Conservation (phyloP, 2,329 filamentous ascomycete species). For the Alternaria burnsii region DNA sequence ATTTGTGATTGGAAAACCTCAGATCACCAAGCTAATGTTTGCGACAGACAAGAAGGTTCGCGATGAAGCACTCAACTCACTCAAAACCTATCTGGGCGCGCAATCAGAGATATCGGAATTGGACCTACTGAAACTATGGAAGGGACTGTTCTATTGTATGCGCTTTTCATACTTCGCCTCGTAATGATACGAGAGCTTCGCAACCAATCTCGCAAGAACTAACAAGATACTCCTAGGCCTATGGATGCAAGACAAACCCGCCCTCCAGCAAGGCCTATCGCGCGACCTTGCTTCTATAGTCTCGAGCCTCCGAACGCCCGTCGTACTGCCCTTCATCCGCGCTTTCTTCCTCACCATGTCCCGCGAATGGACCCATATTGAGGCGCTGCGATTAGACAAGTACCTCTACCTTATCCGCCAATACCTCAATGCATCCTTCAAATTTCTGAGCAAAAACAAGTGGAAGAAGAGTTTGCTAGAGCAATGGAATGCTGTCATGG, state of each 20-base stretch:
- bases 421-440: slow-evolving; percentile 76
- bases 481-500: slow-evolving; percentile 59
- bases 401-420: slow-evolving; percentile 85
- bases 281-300: slow-evolving; percentile 77
- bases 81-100: slow-evolving; percentile 78
- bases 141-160: slow-evolving; percentile 86
- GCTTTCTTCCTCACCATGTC: slow-evolving; percentile 63
- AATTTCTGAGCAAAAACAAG: slow-evolving; percentile 53
- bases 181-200: not conserved
- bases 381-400: slow-evolving; percentile 77
- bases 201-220: slow-evolving; percentile 9
- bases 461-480: slow-evolving; percentile 53
- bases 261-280: slow-evolving; percentile 86
- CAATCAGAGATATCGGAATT: slow-evolving; percentile 68
- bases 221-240: slow-evolving; percentile 61
- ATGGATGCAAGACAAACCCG: slow-evolving; percentile 91
- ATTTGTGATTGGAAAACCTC: not conserved
- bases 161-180: not conserved
- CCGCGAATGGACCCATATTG: slow-evolving; percentile 61
- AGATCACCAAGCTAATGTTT: slow-evolving; percentile 14
- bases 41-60: slow-evolving; percentile 76
- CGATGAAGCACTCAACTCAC: slow-evolving; percentile 77
- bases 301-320: slow-evolving; percentile 62
- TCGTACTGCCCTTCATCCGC: slow-evolving; percentile 55
- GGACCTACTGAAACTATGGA: slow-evolving; percentile 90